Base-by-base conservation (phyloP, 139 green algal genomes). In the Trebouxia sp. region DNA sequence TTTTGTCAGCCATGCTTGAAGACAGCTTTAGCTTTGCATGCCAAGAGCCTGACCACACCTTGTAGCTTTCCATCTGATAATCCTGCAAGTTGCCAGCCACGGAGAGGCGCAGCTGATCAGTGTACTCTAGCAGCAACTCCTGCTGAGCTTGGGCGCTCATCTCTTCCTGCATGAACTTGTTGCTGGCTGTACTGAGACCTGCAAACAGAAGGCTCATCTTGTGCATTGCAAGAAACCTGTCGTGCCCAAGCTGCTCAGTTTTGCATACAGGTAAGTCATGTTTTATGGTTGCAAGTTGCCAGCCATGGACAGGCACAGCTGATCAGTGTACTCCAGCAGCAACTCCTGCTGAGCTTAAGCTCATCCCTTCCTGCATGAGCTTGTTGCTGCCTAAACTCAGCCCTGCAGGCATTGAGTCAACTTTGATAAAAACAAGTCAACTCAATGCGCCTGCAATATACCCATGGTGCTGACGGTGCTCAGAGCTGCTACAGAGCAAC, bases 71-170 rank as follows among this genome's bases (percentile, higher is more conserved):
- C 10, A 81, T 30, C 35, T 81, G 41, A 22, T 84, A 84, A 35
- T 78, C 43, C n/a, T 65, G 69, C 65, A 97, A 86, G 83, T 94
- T 94, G 48, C 92, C 94, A 1, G 91, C 91, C 51, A 97, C 76
- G 0, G 83, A 85, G 32, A 89, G 84, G 22, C 87, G 83, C 48
- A 95, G 72, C 85, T 83, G 86, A 79, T 94, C 90, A 0, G 80
- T 92, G 32, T 89, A 83, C 41, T 88, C 65, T 38, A 89, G 50
- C 80, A 96, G 85, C 79, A 88, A 78, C 32, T 78, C 24, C 74
- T 82, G 75, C 79, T 94, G 87, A 20, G 77, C 80, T 38, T 69
- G 39, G 0, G 70, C 51, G 15, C 15, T 45, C 50, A 80, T 80
- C 37, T 76, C 70, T 28, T 30, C 70, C 70, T 84, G 80, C 51